Base-by-base conservation (phyloP, 192 early-diverging fungal genomes). In the Coemansia sp. region DNA sequence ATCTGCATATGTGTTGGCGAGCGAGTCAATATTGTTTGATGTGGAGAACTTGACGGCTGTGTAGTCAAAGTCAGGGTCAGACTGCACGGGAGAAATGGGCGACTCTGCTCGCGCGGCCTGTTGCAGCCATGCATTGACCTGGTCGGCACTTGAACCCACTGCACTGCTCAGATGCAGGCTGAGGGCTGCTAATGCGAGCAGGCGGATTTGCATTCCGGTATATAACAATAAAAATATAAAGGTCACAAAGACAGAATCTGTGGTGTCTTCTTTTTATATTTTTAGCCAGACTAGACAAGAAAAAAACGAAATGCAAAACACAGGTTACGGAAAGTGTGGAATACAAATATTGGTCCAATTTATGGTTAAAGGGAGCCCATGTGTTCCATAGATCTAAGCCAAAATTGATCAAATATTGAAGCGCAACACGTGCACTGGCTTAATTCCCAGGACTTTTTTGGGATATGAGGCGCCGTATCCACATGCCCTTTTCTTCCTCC, bases 1-100 rank as follows among this genome's bases (percentile, higher is more conserved):
- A 11, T 12, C 29, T 10, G 77, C 67, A 49, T 74, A 75, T 37
- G 38, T 19, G 21, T 17, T 38, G 10, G 77, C 77, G 15, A 63
- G n/a, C 17, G n/a, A 14, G 29, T 79, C 76, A 7, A 67, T 35
- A 35, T 23, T 10, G 47, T 29, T 3, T 11, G 21, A 21, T 21
- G 48, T 17, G 9, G 55, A 50, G 45, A 79, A 79, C 60, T 79
- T 79, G 19, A 79, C 61, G 2, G 76, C 76, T 3, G 66, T 68
- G 63, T 72, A 79, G 25, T 69, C 48, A 43, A 69, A 79, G 9
- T 8, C 22, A 1, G 76, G 63, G 60, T 79, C 76, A 0, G 65
- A 45, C 27, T 79, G 76, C 6, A 21, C 3, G 2, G 9, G 10
- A n/a, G 76, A 70, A 5, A 79, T 63, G 14, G 66, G 41, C 19